These are phyloP conservation scores for Diaporthe eres DNA, from an alignment of 2,329 filamentous ascomycete genomes.

Conservation along the genomic window DNA sequence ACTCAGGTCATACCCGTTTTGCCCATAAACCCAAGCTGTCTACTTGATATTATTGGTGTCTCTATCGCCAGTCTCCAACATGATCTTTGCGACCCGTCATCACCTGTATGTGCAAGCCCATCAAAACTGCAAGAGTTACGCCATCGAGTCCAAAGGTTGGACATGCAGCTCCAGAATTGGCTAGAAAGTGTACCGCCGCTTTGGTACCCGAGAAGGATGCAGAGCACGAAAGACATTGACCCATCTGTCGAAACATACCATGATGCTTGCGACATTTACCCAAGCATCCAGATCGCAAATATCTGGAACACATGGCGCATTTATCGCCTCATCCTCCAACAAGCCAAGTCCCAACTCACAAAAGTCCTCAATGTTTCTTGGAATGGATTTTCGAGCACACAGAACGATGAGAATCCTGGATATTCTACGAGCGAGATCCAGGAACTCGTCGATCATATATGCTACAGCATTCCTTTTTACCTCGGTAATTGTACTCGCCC, in stretches of 20 bases:
- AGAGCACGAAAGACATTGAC: neutral
- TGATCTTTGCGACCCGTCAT: neutral
- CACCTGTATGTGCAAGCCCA: too few species aligned
- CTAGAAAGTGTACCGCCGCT: neutral
- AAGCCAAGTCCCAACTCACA: neutral
- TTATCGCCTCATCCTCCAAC: neutral
- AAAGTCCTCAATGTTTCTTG: too few species aligned
- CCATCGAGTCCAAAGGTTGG: neutral
- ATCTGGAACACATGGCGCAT: constrained; percentile 21
- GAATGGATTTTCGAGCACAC: neutral
- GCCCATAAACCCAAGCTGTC: neutral
- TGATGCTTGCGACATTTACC: neutral
- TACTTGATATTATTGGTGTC: neutral
- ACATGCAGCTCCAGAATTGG: neutral
- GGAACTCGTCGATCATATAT: neutral
- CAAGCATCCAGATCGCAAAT: constrained; percentile 1
- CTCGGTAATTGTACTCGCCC: neutral
- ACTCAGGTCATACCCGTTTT: neutral
- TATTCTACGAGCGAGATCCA: neutral
- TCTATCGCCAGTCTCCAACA: neutral
- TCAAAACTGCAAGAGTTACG: neutral
- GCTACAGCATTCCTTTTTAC: constrained; percentile 14
- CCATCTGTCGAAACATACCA: neutral
- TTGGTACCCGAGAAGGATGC: neutral
- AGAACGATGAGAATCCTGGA: neutral